phyloP scores from a whole-genome alignment of 1,139 yeast genomes.

The Suhomyces kunorum region DNA sequence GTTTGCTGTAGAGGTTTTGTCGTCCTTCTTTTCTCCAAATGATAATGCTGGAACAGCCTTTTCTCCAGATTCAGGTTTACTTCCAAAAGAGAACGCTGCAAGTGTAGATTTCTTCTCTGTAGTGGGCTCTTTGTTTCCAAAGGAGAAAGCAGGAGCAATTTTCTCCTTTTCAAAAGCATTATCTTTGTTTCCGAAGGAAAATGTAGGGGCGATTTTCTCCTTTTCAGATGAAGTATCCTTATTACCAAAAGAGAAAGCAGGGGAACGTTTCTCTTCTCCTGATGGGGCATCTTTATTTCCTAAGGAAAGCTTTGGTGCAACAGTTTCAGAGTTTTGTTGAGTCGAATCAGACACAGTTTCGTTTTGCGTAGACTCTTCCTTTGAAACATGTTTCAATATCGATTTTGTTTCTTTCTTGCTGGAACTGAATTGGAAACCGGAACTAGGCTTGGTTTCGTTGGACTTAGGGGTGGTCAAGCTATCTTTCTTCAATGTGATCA shows the following conservation, averaged over 20 bases:
- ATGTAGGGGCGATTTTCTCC: no score
- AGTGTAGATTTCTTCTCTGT: neutral
- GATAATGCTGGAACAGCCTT: neutral
- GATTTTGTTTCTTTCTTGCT: constrained; percentile 26
- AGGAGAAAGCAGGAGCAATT: no score
- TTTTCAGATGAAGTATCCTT: no score
- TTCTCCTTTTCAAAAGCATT: no score
- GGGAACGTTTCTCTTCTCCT: no score
- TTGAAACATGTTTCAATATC: neutral
- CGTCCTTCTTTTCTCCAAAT: neutral
- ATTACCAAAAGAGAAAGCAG: no score
- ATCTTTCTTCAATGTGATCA: constrained; percentile 34
- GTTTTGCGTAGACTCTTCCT: neutral
- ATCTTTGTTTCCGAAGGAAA: no score
- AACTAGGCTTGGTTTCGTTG: constrained; percentile 29
- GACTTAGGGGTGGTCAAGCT: constrained; percentile 1
- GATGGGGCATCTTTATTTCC: no score
- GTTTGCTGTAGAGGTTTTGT: neutral
- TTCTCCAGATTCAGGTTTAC: constrained; percentile 6
- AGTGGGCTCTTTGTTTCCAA: neutral
- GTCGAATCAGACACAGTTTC: no score
- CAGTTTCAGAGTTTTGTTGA: no score
- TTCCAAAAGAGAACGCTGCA: neutral
- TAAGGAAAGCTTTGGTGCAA: no score
- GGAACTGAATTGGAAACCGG: constrained; percentile 41